Evolutionary conservation across 2,329 filamentous ascomycete species (phyloP), one percentile per base, ranked within the genome.

Genomic region (Acrocalymma vagum): DNA sequence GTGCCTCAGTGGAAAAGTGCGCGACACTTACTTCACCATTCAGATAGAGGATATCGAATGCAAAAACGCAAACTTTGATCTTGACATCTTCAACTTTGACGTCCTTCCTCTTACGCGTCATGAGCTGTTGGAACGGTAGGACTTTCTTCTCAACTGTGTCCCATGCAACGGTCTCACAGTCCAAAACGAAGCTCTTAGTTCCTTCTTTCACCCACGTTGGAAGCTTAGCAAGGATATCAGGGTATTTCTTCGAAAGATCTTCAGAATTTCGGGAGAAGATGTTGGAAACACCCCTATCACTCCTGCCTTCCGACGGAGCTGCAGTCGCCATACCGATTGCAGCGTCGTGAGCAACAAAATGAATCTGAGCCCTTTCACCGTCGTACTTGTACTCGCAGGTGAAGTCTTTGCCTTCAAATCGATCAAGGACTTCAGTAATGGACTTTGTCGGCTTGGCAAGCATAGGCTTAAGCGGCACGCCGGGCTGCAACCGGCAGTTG

Each of bases 321-420:
- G 65, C 61, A 4, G 74, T 77, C 5, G 86, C 81, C 54, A 90
- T 86, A 38, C 90, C 79, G 44, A 87, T 76, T 2, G 83, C 76
- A 8, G 88, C 82, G 48, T 93, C 88, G 48, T 90, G 89, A 4
- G 92, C 86, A 21, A 97, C 90, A 56, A 95, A 99, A 67, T 99
- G 94, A 34, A 99, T 97, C 67, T 99, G 94, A n/a, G 94, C 94
- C 65, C 94, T 82, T 71, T 99, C 94, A 32, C 94, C 94, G 60
- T 99, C 94, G 63, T 99, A 99, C 71, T 99, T 99, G 79, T 95
- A 99, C 69, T 99, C 94, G 73, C 94, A 99, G 1, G 94, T 97
- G 62, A 99, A 99, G 17, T 87, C 88, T 65, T 96, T 94, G 51
- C 88, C 85, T 66, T 97, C 94, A 54, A 99, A 99, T 5, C 94